These are phyloP conservation scores for Westerdykella aurantiaca DNA, from an alignment of 2,329 filamentous ascomycete genomes.

Conservation along the genomic window DNA sequence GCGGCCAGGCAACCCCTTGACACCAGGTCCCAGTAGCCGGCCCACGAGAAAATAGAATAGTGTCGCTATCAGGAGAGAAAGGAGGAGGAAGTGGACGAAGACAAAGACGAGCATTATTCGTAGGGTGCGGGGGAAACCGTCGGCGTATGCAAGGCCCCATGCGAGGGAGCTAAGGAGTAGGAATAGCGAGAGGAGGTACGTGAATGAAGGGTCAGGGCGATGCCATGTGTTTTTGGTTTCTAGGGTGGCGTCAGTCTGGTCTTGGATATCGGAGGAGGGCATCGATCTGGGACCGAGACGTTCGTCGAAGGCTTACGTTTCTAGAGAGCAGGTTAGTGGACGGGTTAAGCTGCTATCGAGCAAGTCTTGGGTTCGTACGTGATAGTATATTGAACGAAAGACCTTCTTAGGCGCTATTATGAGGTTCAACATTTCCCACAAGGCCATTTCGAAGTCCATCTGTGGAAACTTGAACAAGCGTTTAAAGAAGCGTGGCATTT, in stretches of 20 bases:
- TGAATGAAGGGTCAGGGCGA: slow-evolving; percentile 63
- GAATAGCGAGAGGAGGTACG: slow-evolving; percentile 64
- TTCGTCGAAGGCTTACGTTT: slow-evolving; percentile 32
- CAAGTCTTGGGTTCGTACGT: slow-evolving; percentile 41
- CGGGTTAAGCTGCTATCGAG: not conserved
- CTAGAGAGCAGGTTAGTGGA: slow-evolving; percentile 16
- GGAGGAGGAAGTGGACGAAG: slow-evolving; percentile 56
- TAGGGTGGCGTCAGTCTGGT: slow-evolving; percentile 22
- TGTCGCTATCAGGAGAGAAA: slow-evolving; percentile 55
- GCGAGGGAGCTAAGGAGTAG: slow-evolving; percentile 47
- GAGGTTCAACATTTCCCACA: slow-evolving; percentile 66
- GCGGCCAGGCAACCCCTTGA: slow-evolving; percentile 47
- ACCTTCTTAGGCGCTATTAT: slow-evolving; percentile 66
- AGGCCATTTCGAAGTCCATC: slow-evolving; percentile 69
- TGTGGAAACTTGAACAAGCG: slow-evolving; percentile 66
- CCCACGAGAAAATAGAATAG: slow-evolving; percentile 61
- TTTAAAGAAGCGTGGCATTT: slow-evolving; percentile 63
- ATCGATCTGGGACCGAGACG: not conserved
- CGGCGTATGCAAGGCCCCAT: slow-evolving; percentile 56
- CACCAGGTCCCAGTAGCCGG: slow-evolving; percentile 54
- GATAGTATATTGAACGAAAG: slow-evolving; percentile 65
- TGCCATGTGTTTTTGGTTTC: slow-evolving; percentile 68
- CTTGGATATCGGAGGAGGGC: not conserved
- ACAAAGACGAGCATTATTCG: slow-evolving; percentile 46
- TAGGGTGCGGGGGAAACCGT: slow-evolving; percentile 40